A percentile compares a stretch with the other conserved stretches of the same genome.
phyloP scores from a whole-genome alignment of 441 rosid genomes.

The Rhodomyrtus psidioides region DNA sequence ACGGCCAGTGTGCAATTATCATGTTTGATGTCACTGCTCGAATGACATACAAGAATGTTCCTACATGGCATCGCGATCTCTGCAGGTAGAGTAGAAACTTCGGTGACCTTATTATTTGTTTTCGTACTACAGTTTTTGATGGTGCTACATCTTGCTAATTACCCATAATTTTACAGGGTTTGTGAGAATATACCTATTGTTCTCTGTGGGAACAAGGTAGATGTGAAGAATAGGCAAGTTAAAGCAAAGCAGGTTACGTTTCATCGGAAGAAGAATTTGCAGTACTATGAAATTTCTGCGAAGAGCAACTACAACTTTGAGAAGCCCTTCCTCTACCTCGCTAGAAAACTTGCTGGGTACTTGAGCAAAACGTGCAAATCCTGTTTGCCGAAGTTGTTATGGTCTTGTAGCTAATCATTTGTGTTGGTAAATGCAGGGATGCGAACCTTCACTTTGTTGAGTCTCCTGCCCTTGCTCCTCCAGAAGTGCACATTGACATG shows the following conservation, averaged over 20 bases:
- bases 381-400: background rate
- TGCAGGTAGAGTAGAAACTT: constrained; percentile 28
- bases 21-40: constrained; percentile 11
- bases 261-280: constrained; percentile 17
- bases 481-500: constrained; percentile 60
- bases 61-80: constrained; percentile 90
- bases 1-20: constrained; percentile 69
- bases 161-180: background rate
- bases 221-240: constrained; percentile 16
- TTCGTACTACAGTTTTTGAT: background rate
- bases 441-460: constrained; percentile 62
- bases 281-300: constrained; percentile 17
- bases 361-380: background rate
- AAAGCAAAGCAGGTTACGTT: constrained; percentile 18
- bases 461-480: constrained; percentile 73
- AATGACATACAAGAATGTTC: constrained; percentile 10
- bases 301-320: constrained; percentile 18
- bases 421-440: constrained; percentile 22
- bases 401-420: background rate
- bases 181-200: constrained; percentile 16
- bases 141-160: background rate
- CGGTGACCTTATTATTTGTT: background rate
- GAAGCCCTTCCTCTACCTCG: constrained; percentile 31
- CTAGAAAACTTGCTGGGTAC: constrained; percentile 89
- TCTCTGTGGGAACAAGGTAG: constrained; percentile 16